Evolutionary conservation across 1,139 yeast species (phyloP).

Genomic region (Pichia cactophila): DNA sequence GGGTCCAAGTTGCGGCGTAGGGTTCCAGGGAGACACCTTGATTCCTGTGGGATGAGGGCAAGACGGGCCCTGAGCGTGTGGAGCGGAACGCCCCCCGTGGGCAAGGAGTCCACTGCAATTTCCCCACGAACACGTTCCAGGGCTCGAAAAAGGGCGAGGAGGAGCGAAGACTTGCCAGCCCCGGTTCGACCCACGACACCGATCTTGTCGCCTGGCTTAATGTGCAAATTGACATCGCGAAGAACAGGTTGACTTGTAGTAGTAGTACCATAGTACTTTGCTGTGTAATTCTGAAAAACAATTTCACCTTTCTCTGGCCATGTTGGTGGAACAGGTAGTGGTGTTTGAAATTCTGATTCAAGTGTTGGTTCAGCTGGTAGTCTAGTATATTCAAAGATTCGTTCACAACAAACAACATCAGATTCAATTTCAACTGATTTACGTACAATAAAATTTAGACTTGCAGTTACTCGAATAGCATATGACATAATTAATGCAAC

Average conservation of each 20-base stretch:
- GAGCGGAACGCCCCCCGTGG: constrained; percentile 28
- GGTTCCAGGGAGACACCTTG: constrained; percentile 59
- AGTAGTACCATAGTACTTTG: constrained; percentile 53
- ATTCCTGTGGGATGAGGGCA: constrained; percentile 65
- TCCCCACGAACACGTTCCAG: constrained; percentile 57
- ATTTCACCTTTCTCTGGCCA: constrained; percentile 64
- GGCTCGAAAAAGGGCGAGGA: constrained; percentile 65
- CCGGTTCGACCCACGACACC: constrained; percentile 87
- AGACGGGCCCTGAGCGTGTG: constrained; percentile 47
- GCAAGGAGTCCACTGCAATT: constrained; percentile 43
- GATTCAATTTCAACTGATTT: constrained; percentile 69
- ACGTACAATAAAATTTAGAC: constrained; percentile 55
- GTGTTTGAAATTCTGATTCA: neutral
- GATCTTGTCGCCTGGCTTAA: constrained; percentile 57
- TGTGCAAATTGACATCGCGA: constrained; percentile 41
- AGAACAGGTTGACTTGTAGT: constrained; percentile 41
- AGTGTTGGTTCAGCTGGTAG: constrained; percentile 16
- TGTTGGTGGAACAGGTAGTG: constrained; percentile 25
- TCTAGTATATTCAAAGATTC: constrained; percentile 65
- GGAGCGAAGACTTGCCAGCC: constrained; percentile 72
- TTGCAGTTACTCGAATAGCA: constrained; percentile 55
- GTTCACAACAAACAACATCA: constrained; percentile 67
- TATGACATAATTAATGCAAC: constrained; percentile 73
- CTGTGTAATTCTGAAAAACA: constrained; percentile 50
- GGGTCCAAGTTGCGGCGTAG: constrained; percentile 59